Evolutionary conservation across 345 rosid genomes (phyloP).

Genomic region (Camelina neglecta): DNA sequence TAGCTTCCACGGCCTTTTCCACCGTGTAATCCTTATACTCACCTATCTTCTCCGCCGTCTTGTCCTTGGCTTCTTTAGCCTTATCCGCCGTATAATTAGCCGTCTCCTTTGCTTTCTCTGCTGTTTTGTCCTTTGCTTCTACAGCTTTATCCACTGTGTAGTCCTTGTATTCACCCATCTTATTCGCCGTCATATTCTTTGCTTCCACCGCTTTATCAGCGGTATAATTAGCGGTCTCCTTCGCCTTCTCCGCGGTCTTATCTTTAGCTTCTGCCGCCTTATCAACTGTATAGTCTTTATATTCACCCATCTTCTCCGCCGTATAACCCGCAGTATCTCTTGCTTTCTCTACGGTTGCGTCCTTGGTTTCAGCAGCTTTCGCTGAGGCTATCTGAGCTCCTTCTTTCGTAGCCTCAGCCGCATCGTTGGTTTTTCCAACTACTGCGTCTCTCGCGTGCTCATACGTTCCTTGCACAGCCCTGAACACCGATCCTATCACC

Average conservation of each 20-base stretch:
- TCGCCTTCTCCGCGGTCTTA: constrained; percentile 1
- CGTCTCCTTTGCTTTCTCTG: constrained; percentile 31
- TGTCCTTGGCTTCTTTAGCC: constrained; percentile 42
- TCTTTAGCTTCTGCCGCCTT: constrained; percentile 40
- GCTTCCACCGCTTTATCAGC: constrained; percentile 12
- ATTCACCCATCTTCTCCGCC: constrained; percentile 11
- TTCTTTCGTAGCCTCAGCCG: constrained; percentile 25
- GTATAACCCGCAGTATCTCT: not conserved
- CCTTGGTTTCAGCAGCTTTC: constrained; percentile 29
- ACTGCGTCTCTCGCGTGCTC: constrained; percentile 68
- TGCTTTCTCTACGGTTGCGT: constrained; percentile 24
- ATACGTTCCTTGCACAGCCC: constrained; percentile 58
- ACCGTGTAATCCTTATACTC: constrained; percentile 39
- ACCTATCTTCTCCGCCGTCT: constrained; percentile 29
- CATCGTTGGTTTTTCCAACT: constrained; percentile 49
- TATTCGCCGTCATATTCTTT: constrained; percentile 20
- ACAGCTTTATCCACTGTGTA: constrained; percentile 31
- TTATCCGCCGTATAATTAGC: constrained; percentile 36
- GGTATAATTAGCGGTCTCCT: not conserved
- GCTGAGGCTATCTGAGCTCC: constrained; percentile 36
- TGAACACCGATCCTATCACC: constrained; percentile 61
- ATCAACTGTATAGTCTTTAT: constrained; percentile 12
- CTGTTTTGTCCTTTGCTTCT: constrained; percentile 30
- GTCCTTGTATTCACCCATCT: constrained; percentile 32
- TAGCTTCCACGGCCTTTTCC: constrained; percentile 35